Evolutionary conservation across 176 grass and related monocot species (phyloP).

Genomic region (Puya raimondii): DNA sequence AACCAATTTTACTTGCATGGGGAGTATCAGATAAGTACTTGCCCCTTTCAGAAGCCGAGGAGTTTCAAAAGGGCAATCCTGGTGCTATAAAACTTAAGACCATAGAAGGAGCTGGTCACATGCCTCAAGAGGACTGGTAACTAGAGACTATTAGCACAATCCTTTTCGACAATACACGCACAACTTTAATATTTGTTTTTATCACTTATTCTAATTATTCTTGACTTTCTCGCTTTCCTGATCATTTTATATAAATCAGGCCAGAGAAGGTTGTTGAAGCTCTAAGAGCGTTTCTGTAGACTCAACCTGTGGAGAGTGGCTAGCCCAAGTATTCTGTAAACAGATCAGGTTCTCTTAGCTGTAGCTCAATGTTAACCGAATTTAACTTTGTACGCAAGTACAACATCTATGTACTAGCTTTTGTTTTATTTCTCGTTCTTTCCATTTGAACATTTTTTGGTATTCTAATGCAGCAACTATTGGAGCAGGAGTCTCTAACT

Average conservation of each 20-base stretch:
- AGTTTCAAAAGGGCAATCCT: constrained; percentile 65
- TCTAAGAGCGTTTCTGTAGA: constrained; percentile 48
- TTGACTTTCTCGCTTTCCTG: constrained; percentile 12
- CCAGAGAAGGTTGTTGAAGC: constrained; percentile 79
- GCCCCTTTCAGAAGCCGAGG: constrained; percentile 62
- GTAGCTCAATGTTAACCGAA: too few species aligned
- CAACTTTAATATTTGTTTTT: not conserved
- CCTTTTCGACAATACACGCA: constrained; percentile 4
- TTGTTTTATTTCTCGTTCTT: too few species aligned
- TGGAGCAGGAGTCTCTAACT: too few species aligned
- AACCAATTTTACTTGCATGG: constrained; percentile 73
- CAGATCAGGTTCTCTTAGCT: not conserved
- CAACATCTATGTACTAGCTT: too few species aligned
- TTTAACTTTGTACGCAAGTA: too few species aligned
- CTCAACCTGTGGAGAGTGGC: not conserved
- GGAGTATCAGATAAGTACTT: constrained; percentile 84
- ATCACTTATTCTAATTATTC: constrained; percentile 2
- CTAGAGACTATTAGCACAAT: not conserved
- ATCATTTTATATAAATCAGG: constrained; percentile 24
- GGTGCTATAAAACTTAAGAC: constrained; percentile 42
- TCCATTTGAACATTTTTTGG: too few species aligned
- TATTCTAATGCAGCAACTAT: too few species aligned
- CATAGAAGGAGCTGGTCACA: constrained; percentile 91
- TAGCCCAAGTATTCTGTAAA: not conserved
- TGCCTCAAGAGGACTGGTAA: constrained; percentile 97